phyloP scores from a whole-genome alignment of 495 filamentous ascomycete species.

The Neurospora sp. region DNA sequence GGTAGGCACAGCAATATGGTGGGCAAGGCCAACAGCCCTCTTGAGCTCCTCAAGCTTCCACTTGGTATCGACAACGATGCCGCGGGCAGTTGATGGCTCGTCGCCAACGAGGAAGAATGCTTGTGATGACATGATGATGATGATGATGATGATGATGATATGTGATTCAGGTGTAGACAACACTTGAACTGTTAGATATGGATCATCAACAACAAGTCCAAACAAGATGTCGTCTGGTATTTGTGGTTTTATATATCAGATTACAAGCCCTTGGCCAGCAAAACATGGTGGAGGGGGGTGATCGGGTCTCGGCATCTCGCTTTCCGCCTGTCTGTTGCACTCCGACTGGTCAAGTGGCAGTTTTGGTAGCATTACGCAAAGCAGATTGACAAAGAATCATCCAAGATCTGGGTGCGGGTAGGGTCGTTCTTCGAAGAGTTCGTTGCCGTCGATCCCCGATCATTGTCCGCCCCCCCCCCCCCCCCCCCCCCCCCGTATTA shows the following conservation, averaged over 20 bases:
- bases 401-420: background rate
- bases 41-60: slow-evolving; percentile 22
- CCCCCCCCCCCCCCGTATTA: background rate
- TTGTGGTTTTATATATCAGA: background rate
- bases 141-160: too few species aligned
- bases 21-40: slow-evolving; percentile 19
- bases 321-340: background rate
- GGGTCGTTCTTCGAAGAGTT: background rate
- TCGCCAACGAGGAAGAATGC: slow-evolving; percentile 38
- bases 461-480: background rate
- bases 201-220: background rate
- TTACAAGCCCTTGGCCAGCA: background rate
- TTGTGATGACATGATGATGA: slow-evolving; percentile 24
- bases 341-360: background rate
- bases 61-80: slow-evolving; percentile 24
- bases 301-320: background rate
- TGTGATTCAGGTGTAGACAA: background rate
- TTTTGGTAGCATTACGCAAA: background rate
- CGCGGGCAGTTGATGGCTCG: slow-evolving; percentile 23
- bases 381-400: background rate
- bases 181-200: background rate
- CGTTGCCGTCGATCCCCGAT: background rate
- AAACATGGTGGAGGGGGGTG: background rate
- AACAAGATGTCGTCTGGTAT: background rate
- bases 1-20: slow-evolving; percentile 29